These are phyloP conservation scores for Chaetomium strumarium DNA, from an alignment of 2,329 filamentous ascomycete genomes.

Conservation along the genomic window DNA sequence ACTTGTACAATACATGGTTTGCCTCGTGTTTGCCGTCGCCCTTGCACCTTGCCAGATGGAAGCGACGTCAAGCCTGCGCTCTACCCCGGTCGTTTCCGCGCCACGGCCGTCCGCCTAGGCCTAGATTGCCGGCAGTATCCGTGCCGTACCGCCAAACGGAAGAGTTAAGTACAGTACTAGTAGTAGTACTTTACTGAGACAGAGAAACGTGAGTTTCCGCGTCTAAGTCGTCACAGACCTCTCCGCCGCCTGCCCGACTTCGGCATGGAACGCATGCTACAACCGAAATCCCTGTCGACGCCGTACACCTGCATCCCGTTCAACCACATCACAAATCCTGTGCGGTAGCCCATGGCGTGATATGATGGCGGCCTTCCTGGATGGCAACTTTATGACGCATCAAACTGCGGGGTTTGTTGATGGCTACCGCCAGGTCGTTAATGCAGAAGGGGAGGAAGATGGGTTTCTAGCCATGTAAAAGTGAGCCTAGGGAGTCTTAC, in stretches of 20 bases:
- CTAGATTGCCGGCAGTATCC: conserved; percentile 50
- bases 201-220: conserved; percentile 45
- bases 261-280: conserved; percentile 1
- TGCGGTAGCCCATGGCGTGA: conserved; percentile 26
- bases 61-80: conserved; percentile 40
- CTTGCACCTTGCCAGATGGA: not conserved
- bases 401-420: not conserved
- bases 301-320: conserved; percentile 20
- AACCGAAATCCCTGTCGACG: no score
- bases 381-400: conserved; percentile 5
- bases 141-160: no score
- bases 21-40: no score
- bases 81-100: conserved; percentile 36
- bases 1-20: no score
- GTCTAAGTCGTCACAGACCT: conserved; percentile 44
- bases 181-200: conserved; percentile 50
- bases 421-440: not conserved
- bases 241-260: conserved; percentile 37
- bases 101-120: conserved; percentile 40
- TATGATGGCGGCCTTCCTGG: not conserved
- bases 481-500: no score
- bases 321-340: conserved; percentile 29
- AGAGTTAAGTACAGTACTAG: no score
- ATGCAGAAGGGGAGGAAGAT: not conserved
- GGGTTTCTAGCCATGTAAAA: not conserved